Evolutionary conservation across 2,329 filamentous ascomycete species (phyloP), one percentile per base, ranked within the genome.

Genomic region (Lachnellula arida): DNA sequence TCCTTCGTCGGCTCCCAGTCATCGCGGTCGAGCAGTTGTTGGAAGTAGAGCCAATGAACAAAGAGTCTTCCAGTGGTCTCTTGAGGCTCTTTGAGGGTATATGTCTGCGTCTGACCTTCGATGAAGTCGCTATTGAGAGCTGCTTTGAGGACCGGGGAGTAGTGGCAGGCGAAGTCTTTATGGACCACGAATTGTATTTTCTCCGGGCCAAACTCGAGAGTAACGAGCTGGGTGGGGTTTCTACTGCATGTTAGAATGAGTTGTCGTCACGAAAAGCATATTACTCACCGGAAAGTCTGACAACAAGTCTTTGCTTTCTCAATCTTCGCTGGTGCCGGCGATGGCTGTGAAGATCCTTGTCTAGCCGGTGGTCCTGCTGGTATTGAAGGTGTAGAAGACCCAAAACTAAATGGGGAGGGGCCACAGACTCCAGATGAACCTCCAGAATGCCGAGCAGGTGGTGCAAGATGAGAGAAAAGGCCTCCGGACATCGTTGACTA

Each of bases 101-200:
- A 52, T 22, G 42, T 49, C 11, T 52, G 49, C 6, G 49, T 51
- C 22, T 51, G 54, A 5, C 54, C 54, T 47, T 55, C 48, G 6
- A 47, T n/a, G 25, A 54, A 49, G 49, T 35, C 7, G 25, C 46
- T 23, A 2, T 50, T 34, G 19, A 50, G 50, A 7, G 47, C 53
- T 19, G 40, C 46, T 25, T 50, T 44, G n/a, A 55, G 25, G 5
- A 51, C 53, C 4, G 47, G 47, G 9, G 47, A 51, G 8, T 37
- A 7, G 9, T 35, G 9, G 32, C 47, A 50, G 14, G 47, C 53
- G 17, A 46, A 17, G 7, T 44, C 37, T 19, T 51, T 51, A 22
- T 55, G 53, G 11, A 55, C 47, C 2, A 43, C n/a, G 17, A 54
- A 54, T 22, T 23, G 23, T 23, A 14, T 44, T 9, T 40, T 17